Evolutionary conservation across 2,329 filamentous ascomycete genomes (phyloP).

Genomic region (Microcyclospora pomicola): DNA sequence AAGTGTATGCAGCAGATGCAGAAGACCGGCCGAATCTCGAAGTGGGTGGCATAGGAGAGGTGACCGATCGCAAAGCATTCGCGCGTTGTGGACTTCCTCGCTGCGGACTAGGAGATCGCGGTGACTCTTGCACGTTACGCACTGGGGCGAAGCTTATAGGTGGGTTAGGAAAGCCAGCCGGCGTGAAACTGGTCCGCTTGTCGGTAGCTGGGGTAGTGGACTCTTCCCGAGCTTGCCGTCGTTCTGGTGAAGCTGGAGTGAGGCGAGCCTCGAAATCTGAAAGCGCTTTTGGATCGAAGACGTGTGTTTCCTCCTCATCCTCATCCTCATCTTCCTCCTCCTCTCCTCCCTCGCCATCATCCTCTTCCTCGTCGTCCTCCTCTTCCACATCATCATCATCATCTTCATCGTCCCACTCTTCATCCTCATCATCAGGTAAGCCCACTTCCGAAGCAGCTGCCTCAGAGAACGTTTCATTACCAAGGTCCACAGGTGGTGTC

Average conservation of each 20-base stretch:
- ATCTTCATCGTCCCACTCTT: conserved; percentile 21
- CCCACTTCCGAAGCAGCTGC: conserved; percentile 17
- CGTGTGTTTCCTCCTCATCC: conserved; percentile 30
- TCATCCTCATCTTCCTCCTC: conserved; percentile 28
- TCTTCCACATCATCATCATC: conserved; percentile 30
- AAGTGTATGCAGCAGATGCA: conserved; percentile 2
- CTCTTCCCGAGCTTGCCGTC: conserved; percentile 5
- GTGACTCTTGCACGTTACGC: conserved; percentile 25
- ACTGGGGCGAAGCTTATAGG: conserved; percentile 42
- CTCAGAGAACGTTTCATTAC: conserved; percentile 14
- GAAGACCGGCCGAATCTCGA: neutral
- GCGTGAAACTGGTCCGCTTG: conserved; percentile 20
- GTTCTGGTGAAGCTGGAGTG: conserved; percentile 12
- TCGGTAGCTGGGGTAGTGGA: conserved; percentile 15
- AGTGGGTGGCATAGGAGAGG: conserved; percentile 27
- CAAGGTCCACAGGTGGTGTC: conserved; percentile 31
- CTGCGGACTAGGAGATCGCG: conserved; percentile 56
- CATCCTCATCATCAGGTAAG: conserved; percentile 16
- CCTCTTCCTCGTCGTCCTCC: conserved; percentile 19
- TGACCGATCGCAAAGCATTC: conserved; percentile 37
- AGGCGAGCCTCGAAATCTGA: conserved; percentile 14
- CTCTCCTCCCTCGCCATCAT: conserved; percentile 21
- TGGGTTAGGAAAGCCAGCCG: conserved; percentile 29
- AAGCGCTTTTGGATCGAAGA: conserved; percentile 11
- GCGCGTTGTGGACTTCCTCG: neutral